These are phyloP conservation scores for Hortiboletus flavorubellus DNA, from an alignment of 768 basidiomycete genomes.

Conservation along the genomic window DNA sequence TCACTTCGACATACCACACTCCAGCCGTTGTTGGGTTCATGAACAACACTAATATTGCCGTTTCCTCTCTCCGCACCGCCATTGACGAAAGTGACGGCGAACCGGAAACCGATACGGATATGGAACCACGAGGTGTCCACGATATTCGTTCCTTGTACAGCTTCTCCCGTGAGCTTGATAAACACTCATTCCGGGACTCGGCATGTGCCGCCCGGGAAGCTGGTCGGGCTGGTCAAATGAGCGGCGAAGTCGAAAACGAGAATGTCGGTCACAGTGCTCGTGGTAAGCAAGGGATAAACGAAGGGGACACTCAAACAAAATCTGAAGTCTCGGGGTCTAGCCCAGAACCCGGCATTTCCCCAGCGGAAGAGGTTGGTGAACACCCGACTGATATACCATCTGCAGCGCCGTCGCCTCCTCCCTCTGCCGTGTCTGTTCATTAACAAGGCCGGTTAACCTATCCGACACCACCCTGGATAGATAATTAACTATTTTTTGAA, in stretches of 20 bases:
- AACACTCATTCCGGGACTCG: slow-evolving; percentile 22
- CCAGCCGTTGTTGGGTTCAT: slow-evolving; percentile 29
- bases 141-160: slow-evolving; percentile 32
- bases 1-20: slow-evolving; percentile 26
- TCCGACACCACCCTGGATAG: slow-evolving; percentile 19
- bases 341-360: slow-evolving; percentile 20
- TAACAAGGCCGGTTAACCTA: slow-evolving; percentile 13
- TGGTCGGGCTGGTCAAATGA: slow-evolving; percentile 16
- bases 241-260: slow-evolving; percentile 21
- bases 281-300: slow-evolving; percentile 7
- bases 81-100: slow-evolving; percentile 35
- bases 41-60: slow-evolving; percentile 36
- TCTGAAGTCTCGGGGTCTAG: slow-evolving; percentile 13
- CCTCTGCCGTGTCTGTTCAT: slow-evolving; percentile 28
- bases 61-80: slow-evolving; percentile 33
- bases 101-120: slow-evolving; percentile 32
- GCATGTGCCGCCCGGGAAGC: slow-evolving; percentile 27
- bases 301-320: slow-evolving; percentile 11
- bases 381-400: slow-evolving; percentile 24
- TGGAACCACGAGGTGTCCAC: slow-evolving; percentile 26
- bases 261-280: slow-evolving; percentile 7
- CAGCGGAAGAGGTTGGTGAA: slow-evolving; percentile 23
- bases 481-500: slow-evolving; percentile 32
- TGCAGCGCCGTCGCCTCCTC: slow-evolving; percentile 28
- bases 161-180: slow-evolving; percentile 32